Evolutionary conservation across 495 filamentous ascomycete genomes (phyloP), one percentile per base, ranked within the genome.

Genomic region (Hypoxylon cercidicola): DNA sequence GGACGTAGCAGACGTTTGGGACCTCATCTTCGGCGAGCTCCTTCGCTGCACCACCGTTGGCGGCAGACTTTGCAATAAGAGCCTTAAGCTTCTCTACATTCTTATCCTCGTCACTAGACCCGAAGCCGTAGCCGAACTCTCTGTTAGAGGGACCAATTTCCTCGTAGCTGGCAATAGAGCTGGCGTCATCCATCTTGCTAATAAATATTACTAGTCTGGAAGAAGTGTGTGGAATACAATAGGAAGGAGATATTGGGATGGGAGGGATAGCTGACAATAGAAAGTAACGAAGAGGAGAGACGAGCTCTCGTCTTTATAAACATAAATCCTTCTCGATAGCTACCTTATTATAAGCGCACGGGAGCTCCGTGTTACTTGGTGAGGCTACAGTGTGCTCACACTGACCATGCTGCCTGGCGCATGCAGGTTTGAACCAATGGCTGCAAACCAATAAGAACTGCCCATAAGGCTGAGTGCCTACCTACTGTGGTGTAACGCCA

Each of bases 1-100:
- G 61, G 7, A 69, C 61, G 50, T 75, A 75, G 35, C 70, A 68
- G 53, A 77, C 40, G 32, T 75, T 73, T 7, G 75, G 72, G 23
- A 74, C 66, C 9, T 75, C 70, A 2, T 69, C 73, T 3, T 73
- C 71, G 16, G 21, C 43, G 40, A 71, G 47, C 28, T 59, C 61
- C 15, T 6, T 41, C 11, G 49, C 32, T 18, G 32, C 25, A 11
- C 16, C 52, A 10, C 39, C 53, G 49, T 65, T 53, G 34, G 9
- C n/a, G 43, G 49, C 21, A 12, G 55, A 43, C 25, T 50, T 60
- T 3, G 41, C 49, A 18, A 58, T 18, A 12, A 65, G 49, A 25
- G 43, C 41, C 37, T 50, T 59, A 1, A 58, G 30, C 11, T 59
- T 65, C 41, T 49, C 48, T 16, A 58, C 13, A n/a, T 65, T 39